These are phyloP conservation scores for Zygotorulaspora chibaensis DNA, from an alignment of 805 yeast genomes.

Conservation along the genomic window DNA sequence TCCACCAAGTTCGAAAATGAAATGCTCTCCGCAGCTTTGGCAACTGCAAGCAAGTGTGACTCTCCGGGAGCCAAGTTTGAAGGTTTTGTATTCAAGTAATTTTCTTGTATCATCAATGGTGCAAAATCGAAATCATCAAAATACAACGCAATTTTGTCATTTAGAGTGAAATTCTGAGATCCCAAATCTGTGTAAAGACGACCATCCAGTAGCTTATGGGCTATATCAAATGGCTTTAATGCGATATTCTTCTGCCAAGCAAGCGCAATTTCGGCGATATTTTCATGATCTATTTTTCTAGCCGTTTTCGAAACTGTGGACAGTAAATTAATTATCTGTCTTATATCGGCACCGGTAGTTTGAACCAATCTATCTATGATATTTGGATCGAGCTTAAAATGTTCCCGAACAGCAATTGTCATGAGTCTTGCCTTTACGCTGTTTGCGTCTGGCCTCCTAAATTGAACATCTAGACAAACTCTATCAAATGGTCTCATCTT, in stretches of 20 bases:
- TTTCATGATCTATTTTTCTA: slow-evolving; percentile 50
- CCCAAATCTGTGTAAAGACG: slow-evolving; percentile 47
- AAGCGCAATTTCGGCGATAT: slow-evolving; percentile 56
- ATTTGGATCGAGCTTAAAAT: slow-evolving; percentile 71
- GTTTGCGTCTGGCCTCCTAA: slow-evolving; percentile 81
- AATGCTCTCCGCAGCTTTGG: slow-evolving; percentile 80
- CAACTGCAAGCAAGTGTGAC: slow-evolving; percentile 57
- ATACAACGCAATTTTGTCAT: slow-evolving; percentile 81
- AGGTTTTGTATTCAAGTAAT: slow-evolving; percentile 70
- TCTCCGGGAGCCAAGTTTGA: slow-evolving; percentile 39
- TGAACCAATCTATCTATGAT: slow-evolving; percentile 80
- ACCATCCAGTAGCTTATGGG: slow-evolving; percentile 60
- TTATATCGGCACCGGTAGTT: slow-evolving; percentile 83
- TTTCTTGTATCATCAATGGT: slow-evolving; percentile 95
- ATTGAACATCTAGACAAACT: slow-evolving; percentile 71
- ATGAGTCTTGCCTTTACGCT: slow-evolving; percentile 79
- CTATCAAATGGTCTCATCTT: slow-evolving; percentile 95
- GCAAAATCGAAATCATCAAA: slow-evolving; percentile 93
- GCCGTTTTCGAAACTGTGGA: slow-evolving; percentile 80
- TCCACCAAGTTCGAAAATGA: slow-evolving; percentile 84
- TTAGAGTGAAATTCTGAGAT: slow-evolving; percentile 51
- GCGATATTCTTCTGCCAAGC: slow-evolving; percentile 89
- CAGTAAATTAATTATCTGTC: slow-evolving; percentile 87
- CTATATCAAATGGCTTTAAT: slow-evolving; percentile 87
- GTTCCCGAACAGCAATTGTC: slow-evolving; percentile 87